Percentiles rank a stretch among this genome's conserved stretches.
Conservation (phyloP, 805 yeast genomes). For the Sugiyamaella valdiviana region DNA sequence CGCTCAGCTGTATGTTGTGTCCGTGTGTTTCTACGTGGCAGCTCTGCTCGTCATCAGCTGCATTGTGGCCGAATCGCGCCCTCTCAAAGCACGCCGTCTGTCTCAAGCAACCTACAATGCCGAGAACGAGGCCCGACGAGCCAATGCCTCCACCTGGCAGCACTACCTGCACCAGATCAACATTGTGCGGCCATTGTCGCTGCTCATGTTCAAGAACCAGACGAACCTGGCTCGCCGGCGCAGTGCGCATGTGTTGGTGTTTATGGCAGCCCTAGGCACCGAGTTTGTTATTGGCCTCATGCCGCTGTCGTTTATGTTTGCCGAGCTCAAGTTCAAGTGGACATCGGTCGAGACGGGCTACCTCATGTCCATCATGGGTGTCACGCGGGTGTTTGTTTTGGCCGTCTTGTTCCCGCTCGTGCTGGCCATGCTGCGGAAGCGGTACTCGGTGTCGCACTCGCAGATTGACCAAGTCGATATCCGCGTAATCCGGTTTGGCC, state of each 20-base stretch:
- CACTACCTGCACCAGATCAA: slow-evolving; percentile 15
- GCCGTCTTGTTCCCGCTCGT: slow-evolving; percentile 22
- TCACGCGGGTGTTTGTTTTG: slow-evolving; percentile 24
- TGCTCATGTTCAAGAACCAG: slow-evolving; percentile 20
- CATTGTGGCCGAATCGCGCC: slow-evolving; percentile 19
- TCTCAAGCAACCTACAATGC: slow-evolving; percentile 16
- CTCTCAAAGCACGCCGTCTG: slow-evolving; percentile 16
- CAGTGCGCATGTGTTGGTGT: slow-evolving; percentile 19
- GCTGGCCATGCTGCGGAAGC: slow-evolving; percentile 10
- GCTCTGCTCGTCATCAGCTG: slow-evolving; percentile 6
- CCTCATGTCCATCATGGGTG: slow-evolving; percentile 25
- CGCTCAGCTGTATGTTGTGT: slow-evolving; percentile 9
- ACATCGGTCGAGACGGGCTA: slow-evolving; percentile 30
- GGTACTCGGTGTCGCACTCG: slow-evolving; percentile 2
- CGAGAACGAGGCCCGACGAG: slow-evolving; percentile 1
- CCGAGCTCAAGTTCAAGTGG: slow-evolving; percentile 29
- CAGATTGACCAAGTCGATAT: slow-evolving; percentile 20
- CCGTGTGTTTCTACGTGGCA: slow-evolving; percentile 7
- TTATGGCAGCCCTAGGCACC: slow-evolving; percentile 10
- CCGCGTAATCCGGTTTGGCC: slow-evolving; percentile 18
- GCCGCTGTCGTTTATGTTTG: slow-evolving; percentile 25
- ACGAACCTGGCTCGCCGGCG: slow-evolving; percentile 9
- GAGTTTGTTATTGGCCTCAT: slow-evolving; percentile 16
- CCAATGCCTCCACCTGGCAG: slow-evolving; percentile 7
- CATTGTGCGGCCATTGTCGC: slow-evolving; percentile 24